A percentile compares a stretch with the other conserved stretches of the same genome.
phyloP scores from a whole-genome alignment of 1,284 basidiomycete species.

The Trichosporon sp. region DNA sequence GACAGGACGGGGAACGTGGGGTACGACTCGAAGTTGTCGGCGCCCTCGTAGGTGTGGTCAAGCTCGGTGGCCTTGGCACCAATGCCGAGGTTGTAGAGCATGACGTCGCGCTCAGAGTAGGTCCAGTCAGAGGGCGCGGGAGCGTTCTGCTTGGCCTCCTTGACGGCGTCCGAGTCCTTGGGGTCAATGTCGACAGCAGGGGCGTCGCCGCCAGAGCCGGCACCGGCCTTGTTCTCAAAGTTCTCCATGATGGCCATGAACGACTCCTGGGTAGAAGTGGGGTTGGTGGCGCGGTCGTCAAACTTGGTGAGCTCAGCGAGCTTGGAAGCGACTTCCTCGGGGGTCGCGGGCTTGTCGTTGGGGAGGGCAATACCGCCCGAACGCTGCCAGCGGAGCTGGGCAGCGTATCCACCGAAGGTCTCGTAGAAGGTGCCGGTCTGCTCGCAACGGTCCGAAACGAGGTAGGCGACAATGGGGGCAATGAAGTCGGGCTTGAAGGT shows the following conservation, averaged over 20 bases:
- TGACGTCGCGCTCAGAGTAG: conserved; percentile 87
- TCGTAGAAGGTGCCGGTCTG: conserved; percentile 82
- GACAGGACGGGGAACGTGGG: conserved; percentile 96
- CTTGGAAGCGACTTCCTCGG: conserved; percentile 74
- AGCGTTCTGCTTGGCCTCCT: conserved; percentile 72
- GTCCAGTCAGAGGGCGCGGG: conserved; percentile 66
- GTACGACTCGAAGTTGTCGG: conserved; percentile 79
- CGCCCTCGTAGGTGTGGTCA: conserved; percentile 86
- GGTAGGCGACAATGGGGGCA: conserved; percentile 88
- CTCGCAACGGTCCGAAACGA: conserved; percentile 76
- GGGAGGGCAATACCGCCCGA: conserved; percentile 75
- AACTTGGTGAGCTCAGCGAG: conserved; percentile 84
- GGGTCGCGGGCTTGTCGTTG: conserved; percentile 69
- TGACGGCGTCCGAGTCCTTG: conserved; percentile 82
- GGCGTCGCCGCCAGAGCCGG: conserved; percentile 61
- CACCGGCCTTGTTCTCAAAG: conserved; percentile 66
- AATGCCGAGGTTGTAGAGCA: conserved; percentile 93
- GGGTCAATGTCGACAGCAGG: conserved; percentile 68
- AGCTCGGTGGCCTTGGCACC: conserved; percentile 94
- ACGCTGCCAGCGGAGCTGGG: conserved; percentile 91
- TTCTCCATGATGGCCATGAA: conserved; percentile 78
- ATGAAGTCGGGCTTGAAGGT: conserved; percentile 80
- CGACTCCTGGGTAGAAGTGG: conserved; percentile 70
- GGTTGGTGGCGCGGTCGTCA: conserved; percentile 77
- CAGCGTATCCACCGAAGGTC: conserved; percentile 88